Evolutionary conservation across 106 monocot species (phyloP).

Genomic region (Platanthera zijinensis): DNA sequence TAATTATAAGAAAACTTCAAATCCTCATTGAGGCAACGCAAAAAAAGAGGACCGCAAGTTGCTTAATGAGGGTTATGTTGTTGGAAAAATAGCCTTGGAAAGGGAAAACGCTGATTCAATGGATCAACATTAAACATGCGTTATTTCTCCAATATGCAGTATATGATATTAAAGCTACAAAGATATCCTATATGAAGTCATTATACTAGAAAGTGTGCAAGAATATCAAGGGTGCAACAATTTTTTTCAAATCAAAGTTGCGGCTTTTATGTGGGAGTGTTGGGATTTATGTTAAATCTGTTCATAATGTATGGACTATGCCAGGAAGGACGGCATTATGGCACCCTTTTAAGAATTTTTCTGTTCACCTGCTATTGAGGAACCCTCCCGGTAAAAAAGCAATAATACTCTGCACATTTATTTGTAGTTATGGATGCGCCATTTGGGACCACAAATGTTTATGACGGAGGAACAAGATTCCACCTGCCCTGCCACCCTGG

Average conservation of each 20-base stretch:
- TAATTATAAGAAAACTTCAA: not conserved
- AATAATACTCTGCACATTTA: too few species aligned
- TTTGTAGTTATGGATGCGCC: too few species aligned
- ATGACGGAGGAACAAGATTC: too few species aligned
- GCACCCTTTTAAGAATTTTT: too few species aligned
- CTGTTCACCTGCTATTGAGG: too few species aligned
- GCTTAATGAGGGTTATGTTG: not conserved
- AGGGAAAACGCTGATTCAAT: not conserved
- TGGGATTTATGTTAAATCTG: too few species aligned
- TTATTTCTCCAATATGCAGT: not conserved
- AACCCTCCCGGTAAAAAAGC: too few species aligned
- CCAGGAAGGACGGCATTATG: too few species aligned
- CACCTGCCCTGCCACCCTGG: too few species aligned
- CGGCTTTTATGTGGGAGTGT: not conserved
- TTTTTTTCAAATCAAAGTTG: not conserved
- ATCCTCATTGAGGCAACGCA: not conserved
- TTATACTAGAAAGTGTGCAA: not conserved
- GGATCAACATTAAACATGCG: not conserved
- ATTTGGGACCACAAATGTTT: too few species aligned
- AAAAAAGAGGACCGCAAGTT: not conserved
- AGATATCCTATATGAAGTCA: not conserved
- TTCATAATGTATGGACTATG: too few species aligned
- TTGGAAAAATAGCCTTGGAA: not conserved
- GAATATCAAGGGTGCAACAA: not conserved
- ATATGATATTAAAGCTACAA: not conserved